Evolutionary conservation across 2,329 filamentous ascomycete species (phyloP), one percentile per base, ranked within the genome.

Genomic region (Colletotrichum destructivum): DNA sequence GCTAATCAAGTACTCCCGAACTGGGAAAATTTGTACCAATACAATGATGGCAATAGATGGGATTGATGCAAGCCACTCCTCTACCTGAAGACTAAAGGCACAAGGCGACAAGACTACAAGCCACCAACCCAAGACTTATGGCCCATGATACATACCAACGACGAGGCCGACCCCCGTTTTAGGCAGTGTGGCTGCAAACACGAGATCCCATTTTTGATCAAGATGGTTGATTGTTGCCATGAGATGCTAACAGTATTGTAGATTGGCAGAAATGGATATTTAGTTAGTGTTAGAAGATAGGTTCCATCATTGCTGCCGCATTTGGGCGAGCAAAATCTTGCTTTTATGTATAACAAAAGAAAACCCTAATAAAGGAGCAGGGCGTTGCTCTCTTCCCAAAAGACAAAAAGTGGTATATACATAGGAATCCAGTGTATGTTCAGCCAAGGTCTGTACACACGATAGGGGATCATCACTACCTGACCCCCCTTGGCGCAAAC

Each of bases 31-130:
- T 46, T 74, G 73, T 74, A 74, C 63, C 73, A 74, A 74, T 65
- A 74, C 72, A 72, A 51, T 54, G 46, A 68, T 70, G 69, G 64
- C 74, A 72, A 73, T 75, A 73, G 67, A 74, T 56, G 65, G 42
- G 51, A 72, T 51, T 71, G 69, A 70, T 31, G 49, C 61, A 54
- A 63, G 15, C 49, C 16, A 2, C 26, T 52, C 5, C 63, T 3
- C 26, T 47, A 21, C 13, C 38, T 57, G 18, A 15, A 23, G 55
- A 16, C 21, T 57, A 16, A 13, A 56, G 38, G 6, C 35, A 13
- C 16, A 40, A 11, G 31, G 13, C n/a, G 18, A 9, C 52, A 55
- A 55, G 9, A 7, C 52, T 16, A 35, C 9, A 4, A 12, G 6
- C 18, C 52, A 38, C 26, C 31, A 18, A 54, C 7, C 35, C 18